These are phyloP conservation scores for Naegleria lovaniensis DNA, from an alignment of 208 protist genomes.

Conservation along the genomic window DNA sequence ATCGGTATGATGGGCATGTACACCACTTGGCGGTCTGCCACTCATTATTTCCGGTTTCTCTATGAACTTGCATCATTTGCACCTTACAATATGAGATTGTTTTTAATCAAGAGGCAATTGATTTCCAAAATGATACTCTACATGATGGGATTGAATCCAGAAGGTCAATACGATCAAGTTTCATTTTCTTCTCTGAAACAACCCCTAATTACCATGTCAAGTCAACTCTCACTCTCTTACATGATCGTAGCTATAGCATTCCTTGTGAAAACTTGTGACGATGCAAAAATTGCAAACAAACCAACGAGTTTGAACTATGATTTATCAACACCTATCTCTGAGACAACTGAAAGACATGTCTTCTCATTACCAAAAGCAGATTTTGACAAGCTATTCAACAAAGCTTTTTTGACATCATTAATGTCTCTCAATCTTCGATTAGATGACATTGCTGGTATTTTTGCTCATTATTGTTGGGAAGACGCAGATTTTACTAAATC, in stretches of 20 bases:
- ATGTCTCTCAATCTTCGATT: neutral
- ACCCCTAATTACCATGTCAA: neutral
- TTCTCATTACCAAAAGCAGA: neutral
- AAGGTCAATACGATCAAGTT: neutral
- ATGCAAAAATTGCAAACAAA: neutral
- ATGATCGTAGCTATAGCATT: neutral
- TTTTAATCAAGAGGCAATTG: neutral
- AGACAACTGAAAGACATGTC: neutral
- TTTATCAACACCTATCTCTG: neutral
- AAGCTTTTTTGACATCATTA: neutral
- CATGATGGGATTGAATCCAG: neutral
- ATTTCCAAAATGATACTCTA: neutral
- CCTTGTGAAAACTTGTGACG: neutral
- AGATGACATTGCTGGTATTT: neutral
- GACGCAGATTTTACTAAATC: neutral
- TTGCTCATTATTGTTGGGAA: neutral
- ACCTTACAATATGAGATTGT: neutral
- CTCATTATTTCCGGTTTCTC: neutral
- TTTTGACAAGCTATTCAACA: neutral
- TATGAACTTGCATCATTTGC: neutral
- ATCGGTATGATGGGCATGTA: neutral
- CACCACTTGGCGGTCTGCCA: neutral
- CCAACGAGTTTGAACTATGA: neutral
- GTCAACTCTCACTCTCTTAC: neutral
- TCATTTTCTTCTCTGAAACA: neutral